Evolutionary conservation across 208 protist species (phyloP), one percentile per base, ranked within the genome.

Genomic region (Strigomonas culicis): DNA sequence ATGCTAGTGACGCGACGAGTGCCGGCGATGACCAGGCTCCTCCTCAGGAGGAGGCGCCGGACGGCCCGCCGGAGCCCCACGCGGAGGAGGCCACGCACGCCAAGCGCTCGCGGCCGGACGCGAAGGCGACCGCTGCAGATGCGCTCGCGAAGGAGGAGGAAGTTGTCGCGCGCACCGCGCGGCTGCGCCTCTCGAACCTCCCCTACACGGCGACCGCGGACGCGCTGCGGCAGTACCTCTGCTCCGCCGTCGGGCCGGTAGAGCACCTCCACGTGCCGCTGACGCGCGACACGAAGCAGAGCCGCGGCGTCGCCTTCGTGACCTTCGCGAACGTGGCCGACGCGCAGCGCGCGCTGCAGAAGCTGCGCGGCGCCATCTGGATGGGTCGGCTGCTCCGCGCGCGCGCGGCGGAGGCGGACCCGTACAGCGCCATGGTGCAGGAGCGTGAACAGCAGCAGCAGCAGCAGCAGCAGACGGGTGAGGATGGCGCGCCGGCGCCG

Each of bases 161-260:
- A 21, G 67, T 86, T 34, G 84, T 86, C 7, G 76, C 66, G 2
- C 79, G 96, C 44, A 85, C 86, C 4, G 88, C 88, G 24, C 90
- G 97, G n/a, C 66, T 99, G 24, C 97, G 96, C 39, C 67, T 99
- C 15, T 78, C 82, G 52, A 99, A 99, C 79, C 76, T 99, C n/a
- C 77, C 97, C 0, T 99, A 93, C 79, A 70, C 79, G n/a, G 82
- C 87, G 4, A 98, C 82, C 1, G 97, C 99, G 68, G 92, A 97
- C 2, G 34, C 34, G 7, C 34, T 39, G 7, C 34, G 34, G 34
- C 34, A 39, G 34, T 39, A 39, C 34, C 34, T 82, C 65, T 61
- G 75, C 43, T 88, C 83, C 0, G 94, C 78, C 7, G 92, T 99
- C 47, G 94, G 96, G 0, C 88, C 98, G 22, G 80, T 99, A 0